Percentiles rank a stretch among this genome's conserved stretches.
Evolutionary conservation across 345 rosid species (phyloP).

Genomic region (Populus ilicifolia): DNA sequence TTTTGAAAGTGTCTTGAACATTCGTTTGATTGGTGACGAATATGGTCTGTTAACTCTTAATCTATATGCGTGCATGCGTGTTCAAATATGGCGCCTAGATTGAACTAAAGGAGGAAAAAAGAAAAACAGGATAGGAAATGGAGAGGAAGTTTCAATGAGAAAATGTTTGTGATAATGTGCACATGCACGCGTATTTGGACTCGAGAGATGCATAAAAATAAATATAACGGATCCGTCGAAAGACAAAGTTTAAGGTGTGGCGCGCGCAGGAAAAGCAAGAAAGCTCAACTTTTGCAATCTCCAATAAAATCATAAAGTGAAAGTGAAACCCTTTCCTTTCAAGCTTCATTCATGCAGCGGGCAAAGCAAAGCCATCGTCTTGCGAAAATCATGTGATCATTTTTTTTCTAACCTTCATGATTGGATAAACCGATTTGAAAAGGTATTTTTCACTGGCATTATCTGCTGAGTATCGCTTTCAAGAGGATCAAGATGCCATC

Average conservation of each 20-base stretch:
- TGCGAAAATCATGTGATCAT: constrained; percentile 39
- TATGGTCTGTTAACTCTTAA: background rate
- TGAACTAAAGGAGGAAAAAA: background rate
- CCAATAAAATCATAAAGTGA: constrained; percentile 9
- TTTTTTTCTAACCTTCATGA: background rate
- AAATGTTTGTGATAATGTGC: background rate
- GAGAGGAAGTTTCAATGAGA: background rate
- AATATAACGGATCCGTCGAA: background rate
- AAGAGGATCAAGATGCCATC: constrained; percentile 2
- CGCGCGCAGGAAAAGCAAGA: constrained; percentile 12
- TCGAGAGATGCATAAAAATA: background rate
- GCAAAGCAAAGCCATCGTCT: constrained; percentile 21
- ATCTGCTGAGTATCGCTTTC: background rate
- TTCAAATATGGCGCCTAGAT: background rate
- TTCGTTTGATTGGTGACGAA: background rate
- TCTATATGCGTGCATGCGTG: background rate
- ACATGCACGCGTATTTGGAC: background rate
- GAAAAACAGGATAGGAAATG: background rate
- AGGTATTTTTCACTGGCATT: background rate
- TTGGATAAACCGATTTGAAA: background rate
- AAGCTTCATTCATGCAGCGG: background rate
- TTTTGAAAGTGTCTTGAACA: background rate
- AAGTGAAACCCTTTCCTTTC: constrained; percentile 19
- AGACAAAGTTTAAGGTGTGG: background rate
- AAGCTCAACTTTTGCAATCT: constrained; percentile 10